Evolutionary conservation across 2,329 filamentous ascomycete genomes (phyloP).

Genomic region (Sphaceloma murrayae): DNA sequence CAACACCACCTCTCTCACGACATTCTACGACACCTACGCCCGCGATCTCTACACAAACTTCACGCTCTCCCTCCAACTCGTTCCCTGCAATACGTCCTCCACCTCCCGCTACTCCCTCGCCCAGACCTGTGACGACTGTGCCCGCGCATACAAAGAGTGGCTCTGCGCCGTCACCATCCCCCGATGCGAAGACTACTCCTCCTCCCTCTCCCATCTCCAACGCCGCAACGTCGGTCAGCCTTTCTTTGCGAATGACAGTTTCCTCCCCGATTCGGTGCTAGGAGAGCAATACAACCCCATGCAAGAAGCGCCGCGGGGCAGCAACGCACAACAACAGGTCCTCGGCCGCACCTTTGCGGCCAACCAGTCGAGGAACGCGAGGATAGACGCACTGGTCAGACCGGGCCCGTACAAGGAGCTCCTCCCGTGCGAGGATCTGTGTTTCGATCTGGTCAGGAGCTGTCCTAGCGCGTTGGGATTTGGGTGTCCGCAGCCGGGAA

Average conservation of each 20-base stretch:
- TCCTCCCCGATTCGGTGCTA: conserved; percentile 22
- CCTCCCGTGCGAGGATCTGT: conserved; percentile 77
- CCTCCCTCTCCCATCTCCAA: conserved; percentile 47
- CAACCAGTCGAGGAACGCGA: conserved; percentile 32
- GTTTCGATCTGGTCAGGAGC: conserved; percentile 73
- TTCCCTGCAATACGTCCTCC: conserved; percentile 68
- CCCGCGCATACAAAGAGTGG: conserved; percentile 79
- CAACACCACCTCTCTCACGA: conserved; percentile 51
- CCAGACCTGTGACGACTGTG: conserved; percentile 66
- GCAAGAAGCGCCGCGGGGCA: conserved; percentile 28
- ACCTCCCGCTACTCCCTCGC: conserved; percentile 74
- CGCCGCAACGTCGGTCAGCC: conserved; percentile 57
- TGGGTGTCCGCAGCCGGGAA: conserved; percentile 52
- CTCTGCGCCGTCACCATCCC: conserved; percentile 89
- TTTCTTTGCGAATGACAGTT: conserved; percentile 25
- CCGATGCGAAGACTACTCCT: conserved; percentile 75
- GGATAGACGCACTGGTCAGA: conserved; percentile 59
- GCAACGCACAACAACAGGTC: conserved; percentile 26
- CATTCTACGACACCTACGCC: conserved; percentile 72
- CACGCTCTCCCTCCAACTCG: conserved; percentile 68
- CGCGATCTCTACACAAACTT: conserved; percentile 64
- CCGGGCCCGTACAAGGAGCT: conserved; percentile 93
- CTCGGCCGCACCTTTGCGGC: conserved; percentile 26
- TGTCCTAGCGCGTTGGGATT: conserved; percentile 74
- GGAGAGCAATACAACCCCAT: conserved; percentile 26